Evolutionary conservation across 176 grass and related monocot genomes (phyloP).

Genomic region (Zea luxurians): DNA sequence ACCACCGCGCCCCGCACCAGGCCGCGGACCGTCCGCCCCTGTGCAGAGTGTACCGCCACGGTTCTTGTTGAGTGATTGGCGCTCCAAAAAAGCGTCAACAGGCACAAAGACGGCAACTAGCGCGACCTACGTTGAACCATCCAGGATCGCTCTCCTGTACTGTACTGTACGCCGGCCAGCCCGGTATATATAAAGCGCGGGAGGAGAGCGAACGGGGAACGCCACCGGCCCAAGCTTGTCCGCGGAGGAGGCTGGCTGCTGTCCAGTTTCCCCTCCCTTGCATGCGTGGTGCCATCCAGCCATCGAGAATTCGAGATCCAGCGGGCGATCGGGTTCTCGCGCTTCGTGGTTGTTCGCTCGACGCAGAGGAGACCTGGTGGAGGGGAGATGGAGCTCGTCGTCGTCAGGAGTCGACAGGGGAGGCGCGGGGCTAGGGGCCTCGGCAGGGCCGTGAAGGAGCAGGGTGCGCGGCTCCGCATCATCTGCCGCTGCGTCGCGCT

Average conservation of each 20-base stretch:
- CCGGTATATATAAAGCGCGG: not conserved
- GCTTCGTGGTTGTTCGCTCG: not conserved
- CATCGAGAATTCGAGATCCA: too few relatives aligned
- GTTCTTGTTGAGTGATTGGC: too few relatives aligned
- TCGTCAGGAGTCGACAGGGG: not conserved
- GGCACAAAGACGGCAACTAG: not conserved
- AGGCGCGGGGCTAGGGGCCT: constrained; percentile 21
- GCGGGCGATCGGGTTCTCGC: not conserved
- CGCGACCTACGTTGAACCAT: constrained; percentile 24
- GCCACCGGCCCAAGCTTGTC: constrained; percentile 5
- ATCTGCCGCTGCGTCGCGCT: constrained; percentile 50
- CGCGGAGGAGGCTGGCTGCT: not conserved
- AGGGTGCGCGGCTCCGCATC: constrained; percentile 44
- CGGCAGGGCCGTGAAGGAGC: constrained; percentile 39
- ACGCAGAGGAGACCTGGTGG: not conserved
- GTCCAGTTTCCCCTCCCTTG: not conserved
- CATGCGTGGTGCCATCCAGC: not conserved
- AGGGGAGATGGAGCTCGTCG: constrained; percentile 29
- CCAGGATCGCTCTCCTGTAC: not conserved
- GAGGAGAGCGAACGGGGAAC: not conserved
- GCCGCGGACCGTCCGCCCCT: too few relatives aligned
- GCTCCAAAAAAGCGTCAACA: too few relatives aligned
- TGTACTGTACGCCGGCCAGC: not conserved
- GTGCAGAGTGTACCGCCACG: too few relatives aligned
- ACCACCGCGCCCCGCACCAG: too few relatives aligned